A percentile compares a stretch with the other conserved stretches of the same genome.
Evolutionary conservation across 225 moss, liverwort and hornwort species (phyloP).

Genomic region (Pseudisothecium myosuroides): DNA sequence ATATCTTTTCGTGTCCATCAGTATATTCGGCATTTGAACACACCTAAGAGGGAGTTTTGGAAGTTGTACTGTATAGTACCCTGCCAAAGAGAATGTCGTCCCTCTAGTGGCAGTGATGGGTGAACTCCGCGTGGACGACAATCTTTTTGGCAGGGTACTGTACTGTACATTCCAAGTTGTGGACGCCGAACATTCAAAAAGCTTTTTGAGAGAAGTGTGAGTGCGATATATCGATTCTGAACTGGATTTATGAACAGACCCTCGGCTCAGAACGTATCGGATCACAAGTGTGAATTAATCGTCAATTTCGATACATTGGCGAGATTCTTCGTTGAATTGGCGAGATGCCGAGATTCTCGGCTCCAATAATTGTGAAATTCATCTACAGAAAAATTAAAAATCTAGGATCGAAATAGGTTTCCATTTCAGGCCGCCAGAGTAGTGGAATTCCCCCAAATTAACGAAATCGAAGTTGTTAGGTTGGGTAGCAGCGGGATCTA

Average conservation of each 20-base stretch:
- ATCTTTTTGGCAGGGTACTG: background rate
- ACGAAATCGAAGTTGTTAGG: background rate
- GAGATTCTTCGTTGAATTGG: background rate
- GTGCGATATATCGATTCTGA: no score
- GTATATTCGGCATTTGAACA: background rate
- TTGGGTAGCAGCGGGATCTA: background rate
- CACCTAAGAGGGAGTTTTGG: background rate
- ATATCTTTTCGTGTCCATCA: background rate
- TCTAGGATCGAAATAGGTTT: background rate
- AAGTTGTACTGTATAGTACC: background rate
- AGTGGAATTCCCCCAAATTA: background rate
- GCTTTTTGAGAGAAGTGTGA: background rate
- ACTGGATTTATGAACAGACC: no score
- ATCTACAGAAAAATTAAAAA: background rate
- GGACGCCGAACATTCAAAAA: background rate
- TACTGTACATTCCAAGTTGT: background rate
- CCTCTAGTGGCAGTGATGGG: background rate
- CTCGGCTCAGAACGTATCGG: no score
- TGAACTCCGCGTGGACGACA: background rate
- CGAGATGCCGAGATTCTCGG: background rate
- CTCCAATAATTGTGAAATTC: background rate
- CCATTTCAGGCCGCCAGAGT: background rate
- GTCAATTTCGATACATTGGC: no score
- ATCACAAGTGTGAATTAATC: background rate
- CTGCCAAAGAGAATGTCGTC: background rate